These are phyloP conservation scores for Pichia kudriavzevii DNA, from an alignment of 1,139 yeast species.

Conservation along the genomic window DNA sequence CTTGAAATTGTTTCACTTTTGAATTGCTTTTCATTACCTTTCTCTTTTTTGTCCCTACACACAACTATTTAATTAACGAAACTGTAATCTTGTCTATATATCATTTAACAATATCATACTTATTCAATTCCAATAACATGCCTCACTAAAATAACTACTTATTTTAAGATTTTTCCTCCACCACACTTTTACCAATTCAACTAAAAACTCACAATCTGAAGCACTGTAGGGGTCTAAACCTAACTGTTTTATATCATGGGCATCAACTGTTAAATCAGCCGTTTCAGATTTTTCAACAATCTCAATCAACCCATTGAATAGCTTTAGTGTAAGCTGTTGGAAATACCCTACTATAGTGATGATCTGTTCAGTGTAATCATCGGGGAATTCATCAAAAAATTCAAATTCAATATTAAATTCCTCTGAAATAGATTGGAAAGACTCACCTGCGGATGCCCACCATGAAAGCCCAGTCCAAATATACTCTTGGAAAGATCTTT, in stretches of 20 bases:
- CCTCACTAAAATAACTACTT: slow-evolving; percentile 28
- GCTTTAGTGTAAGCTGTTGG: slow-evolving; percentile 41
- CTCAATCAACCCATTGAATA: slow-evolving; percentile 29
- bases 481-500: slow-evolving; percentile 56
- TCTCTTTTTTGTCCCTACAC: background rate
- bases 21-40: background rate
- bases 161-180: slow-evolving; percentile 40
- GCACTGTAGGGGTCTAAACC: slow-evolving; percentile 66
- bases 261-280: slow-evolving; percentile 28
- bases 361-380: slow-evolving; percentile 26
- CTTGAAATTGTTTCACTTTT: background rate
- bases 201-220: slow-evolving; percentile 50
- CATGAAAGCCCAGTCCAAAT: slow-evolving; percentile 69
- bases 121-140: slow-evolving; percentile 29
- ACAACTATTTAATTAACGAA: background rate
- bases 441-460: slow-evolving; percentile 80
- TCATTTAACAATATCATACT: too few relatives aligned
- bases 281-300: slow-evolving; percentile 18
- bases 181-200: slow-evolving; percentile 47
- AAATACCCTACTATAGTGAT: slow-evolving; percentile 44
- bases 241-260: slow-evolving; percentile 59
- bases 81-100: too few relatives aligned
- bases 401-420: slow-evolving; percentile 21
- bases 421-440: slow-evolving; percentile 16
- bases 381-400: slow-evolving; percentile 24